Evolutionary conservation across 1,139 yeast genomes (phyloP).

Genomic region (Suhomyces terraborum): DNA sequence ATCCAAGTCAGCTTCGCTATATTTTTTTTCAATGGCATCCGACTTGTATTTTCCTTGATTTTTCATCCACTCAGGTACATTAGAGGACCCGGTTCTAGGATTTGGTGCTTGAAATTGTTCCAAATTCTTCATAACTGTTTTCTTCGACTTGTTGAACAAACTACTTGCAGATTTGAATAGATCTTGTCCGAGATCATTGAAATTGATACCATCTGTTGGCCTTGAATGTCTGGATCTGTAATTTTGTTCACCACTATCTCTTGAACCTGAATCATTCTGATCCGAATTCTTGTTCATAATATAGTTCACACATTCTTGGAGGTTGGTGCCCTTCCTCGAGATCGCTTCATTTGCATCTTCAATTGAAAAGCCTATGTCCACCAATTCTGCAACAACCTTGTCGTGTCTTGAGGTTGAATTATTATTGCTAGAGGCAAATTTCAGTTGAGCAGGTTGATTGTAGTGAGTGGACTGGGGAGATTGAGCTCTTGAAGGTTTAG

Average conservation of each 20-base stretch:
- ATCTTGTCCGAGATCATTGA: conserved; percentile 64
- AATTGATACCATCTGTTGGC: conserved; percentile 13
- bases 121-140: conserved; percentile 64
- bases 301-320: conserved; percentile 67
- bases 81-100: conserved; percentile 17
- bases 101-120: conserved; percentile 53
- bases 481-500: background rate
- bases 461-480: background rate
- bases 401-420: conserved; percentile 33
- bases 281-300: conserved; percentile 49
- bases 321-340: conserved; percentile 54
- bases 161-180: conserved; percentile 64
- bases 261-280: background rate
- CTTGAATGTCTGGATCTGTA: background rate
- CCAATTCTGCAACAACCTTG: conserved; percentile 62
- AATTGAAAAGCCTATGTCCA: conserved; percentile 77
- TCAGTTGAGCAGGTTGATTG: background rate
- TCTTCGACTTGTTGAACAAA: conserved; percentile 60
- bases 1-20: conserved; percentile 30
- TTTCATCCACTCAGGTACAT: conserved; percentile 81
- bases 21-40: conserved; percentile 41
- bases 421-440: background rate
- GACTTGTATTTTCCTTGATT: conserved; percentile 52
- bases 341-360: conserved; percentile 66
- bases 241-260: no score